Evolutionary conservation across 139 green algal genomes (phyloP).

Genomic region (Tetraselmis chui): DNA sequence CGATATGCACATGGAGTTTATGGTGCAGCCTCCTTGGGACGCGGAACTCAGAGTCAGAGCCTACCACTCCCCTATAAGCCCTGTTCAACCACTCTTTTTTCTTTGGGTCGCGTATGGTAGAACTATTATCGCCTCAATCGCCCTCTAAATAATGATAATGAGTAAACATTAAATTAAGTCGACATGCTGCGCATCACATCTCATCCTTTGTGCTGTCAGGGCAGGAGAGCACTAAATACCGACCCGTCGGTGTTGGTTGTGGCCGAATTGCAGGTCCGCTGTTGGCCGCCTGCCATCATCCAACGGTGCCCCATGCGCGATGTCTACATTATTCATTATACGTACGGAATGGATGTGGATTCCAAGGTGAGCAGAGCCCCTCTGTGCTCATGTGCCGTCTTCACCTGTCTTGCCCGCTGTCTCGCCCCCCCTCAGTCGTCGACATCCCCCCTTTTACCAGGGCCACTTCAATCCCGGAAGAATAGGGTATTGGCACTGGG

Average conservation of each 20-base stretch:
- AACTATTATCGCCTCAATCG: constrained; percentile 2
- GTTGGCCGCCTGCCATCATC: background rate
- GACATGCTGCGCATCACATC: no score
- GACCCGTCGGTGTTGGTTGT: background rate
- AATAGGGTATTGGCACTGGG: background rate
- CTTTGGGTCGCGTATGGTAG: background rate
- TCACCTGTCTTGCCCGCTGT: no score
- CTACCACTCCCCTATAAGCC: background rate
- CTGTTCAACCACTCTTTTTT: background rate
- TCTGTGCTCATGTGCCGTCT: no score
- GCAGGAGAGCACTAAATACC: no score
- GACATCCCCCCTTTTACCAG: no score
- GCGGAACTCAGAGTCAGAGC: constrained; percentile 10
- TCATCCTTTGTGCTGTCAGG: no score
- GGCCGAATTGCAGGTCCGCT: background rate
- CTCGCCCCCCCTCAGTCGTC: no score
- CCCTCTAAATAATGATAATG: background rate
- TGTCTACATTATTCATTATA: constrained; percentile 66
- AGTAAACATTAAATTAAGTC: no score
- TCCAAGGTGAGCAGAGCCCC: constrained; percentile 3
- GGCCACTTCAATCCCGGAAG: background rate
- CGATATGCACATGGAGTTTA: constrained; percentile 37
- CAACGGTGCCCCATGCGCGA: constrained; percentile 10
- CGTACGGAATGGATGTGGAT: constrained; percentile 64
- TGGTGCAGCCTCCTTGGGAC: constrained; percentile 68